Percentiles rank a stretch among this genome's conserved stretches.
Conservation (phyloP, 805 yeast genomes). For the Candida insectalens region DNA sequence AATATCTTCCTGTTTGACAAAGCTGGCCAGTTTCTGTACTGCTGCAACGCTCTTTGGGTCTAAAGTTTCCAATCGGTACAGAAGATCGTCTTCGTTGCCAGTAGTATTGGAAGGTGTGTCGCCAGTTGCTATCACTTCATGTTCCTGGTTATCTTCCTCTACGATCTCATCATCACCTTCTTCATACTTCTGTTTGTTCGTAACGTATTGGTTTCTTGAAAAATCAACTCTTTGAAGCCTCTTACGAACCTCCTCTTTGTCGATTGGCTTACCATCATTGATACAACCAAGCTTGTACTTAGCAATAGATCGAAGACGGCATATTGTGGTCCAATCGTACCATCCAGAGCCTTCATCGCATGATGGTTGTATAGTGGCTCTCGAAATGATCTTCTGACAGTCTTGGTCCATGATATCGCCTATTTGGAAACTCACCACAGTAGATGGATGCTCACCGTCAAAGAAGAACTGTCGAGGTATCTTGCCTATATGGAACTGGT, state of each 20-base stretch:
- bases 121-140: conserved; percentile 16
- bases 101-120: too few relatives aligned
- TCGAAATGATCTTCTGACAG: conserved; percentile 33
- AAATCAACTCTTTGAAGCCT: conserved; percentile 29
- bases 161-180: conserved; percentile 29
- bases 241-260: conserved; percentile 30
- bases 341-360: conserved; percentile 71
- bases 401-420: conserved; percentile 70
- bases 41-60: conserved; percentile 25
- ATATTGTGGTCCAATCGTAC: conserved; percentile 54
- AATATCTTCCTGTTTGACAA: conserved; percentile 17
- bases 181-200: conserved; percentile 4
- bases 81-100: conserved; percentile 24
- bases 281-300: conserved; percentile 62
- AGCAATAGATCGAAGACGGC: conserved; percentile 57
- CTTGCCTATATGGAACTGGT: conserved; percentile 13
- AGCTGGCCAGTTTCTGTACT: conserved; percentile 16
- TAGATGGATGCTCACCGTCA: conserved; percentile 63
- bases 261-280: conserved; percentile 39
- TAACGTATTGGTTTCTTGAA: conserved; percentile 13
- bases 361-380: conserved; percentile 27
- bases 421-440: conserved; percentile 63
- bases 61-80: conserved; percentile 26
- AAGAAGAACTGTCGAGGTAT: conserved; percentile 48
- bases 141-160: conserved; percentile 19